These are phyloP conservation scores for Didymella arachidicola DNA, from an alignment of 2,329 filamentous ascomycete genomes.

Conservation along the genomic window DNA sequence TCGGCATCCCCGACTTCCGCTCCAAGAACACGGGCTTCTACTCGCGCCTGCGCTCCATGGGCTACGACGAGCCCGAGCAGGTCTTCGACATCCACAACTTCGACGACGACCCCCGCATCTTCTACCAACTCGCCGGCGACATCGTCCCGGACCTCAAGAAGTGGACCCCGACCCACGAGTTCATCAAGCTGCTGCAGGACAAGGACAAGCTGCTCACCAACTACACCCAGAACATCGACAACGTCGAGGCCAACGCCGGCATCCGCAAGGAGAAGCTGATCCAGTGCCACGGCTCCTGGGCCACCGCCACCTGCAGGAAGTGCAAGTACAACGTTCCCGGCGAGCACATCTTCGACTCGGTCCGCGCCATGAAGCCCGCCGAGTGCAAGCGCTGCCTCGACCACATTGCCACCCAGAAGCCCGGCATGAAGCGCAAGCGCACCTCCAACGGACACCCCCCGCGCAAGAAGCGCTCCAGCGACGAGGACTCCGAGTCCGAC, in stretches of 20 bases:
- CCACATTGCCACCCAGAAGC: constrained; percentile 58
- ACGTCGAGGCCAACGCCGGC: constrained; percentile 87
- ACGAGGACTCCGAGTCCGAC: constrained; percentile 63
- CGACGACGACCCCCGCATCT: constrained; percentile 82
- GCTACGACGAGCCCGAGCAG: constrained; percentile 84
- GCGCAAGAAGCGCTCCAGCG: constrained; percentile 59
- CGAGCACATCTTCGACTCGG: constrained; percentile 79
- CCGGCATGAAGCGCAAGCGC: constrained; percentile 62
- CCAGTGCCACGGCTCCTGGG: constrained; percentile 96
- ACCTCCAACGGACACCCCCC: constrained; percentile 55
- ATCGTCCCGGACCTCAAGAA: constrained; percentile 82
- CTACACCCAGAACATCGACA: constrained; percentile 99
- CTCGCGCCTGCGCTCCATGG: constrained; percentile 79
- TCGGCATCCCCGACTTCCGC: constrained; percentile 96
- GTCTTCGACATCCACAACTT: constrained; percentile 94
- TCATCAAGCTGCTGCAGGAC: constrained; percentile 87
- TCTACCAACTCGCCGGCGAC: constrained; percentile 90
- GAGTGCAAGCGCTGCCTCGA: constrained; percentile 76
- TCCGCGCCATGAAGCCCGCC: constrained; percentile 78
- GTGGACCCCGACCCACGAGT: constrained; percentile 91
- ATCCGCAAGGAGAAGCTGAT: constrained; percentile 83
- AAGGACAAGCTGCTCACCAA: constrained; percentile 92
- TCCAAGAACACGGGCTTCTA: constrained; percentile 94
- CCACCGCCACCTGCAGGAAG: constrained; percentile 85
- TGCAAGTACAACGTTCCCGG: constrained; percentile 79